Base-by-base conservation (phyloP, 1,139 yeast species). In the Nakaseomyces nivariensis region DNA sequence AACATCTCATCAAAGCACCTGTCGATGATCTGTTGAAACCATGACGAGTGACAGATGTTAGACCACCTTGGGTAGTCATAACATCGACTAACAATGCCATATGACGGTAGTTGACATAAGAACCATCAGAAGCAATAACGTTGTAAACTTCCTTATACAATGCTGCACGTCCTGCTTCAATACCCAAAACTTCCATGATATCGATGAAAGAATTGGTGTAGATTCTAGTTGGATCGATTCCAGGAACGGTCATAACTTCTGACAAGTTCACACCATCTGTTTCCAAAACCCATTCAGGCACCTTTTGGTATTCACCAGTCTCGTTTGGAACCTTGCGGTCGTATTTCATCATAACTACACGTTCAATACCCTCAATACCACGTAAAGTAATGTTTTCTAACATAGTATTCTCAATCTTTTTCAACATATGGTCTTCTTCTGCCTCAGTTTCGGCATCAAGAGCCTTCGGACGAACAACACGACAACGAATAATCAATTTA, bases 121-220 rank as follows among this genome's bases (percentile, higher is more conserved):
- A 90, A 85, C 98, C 98, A 77, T 92, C 98, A 63, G 95, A 94
- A 3, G 97, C 97, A 78, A 94, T 88, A 61, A 94, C 98, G 64
- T 92, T 92, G 72, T 87, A 81, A 63, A 94, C 88, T 73, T 94
- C 98, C 66, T 83, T 85, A 73, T 82, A 92, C 62, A 94, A 75
- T 1, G 98, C 96, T 51, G 92, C 79, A 70, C 98, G 82, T 34
- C 98, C 95, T 43, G 99, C 99, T 69, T 94, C 99, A 65, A 94
- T 94, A 76, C 99, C 99, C 62, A 94, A 75, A 17, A 92, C 98
- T 51, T 90, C 85, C 69, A 92, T 78, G 59, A 94, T 82, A 70
- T 94, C 99, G 62, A 94, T 95, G 68, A 94, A 94, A 54, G 96
- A 90, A 71, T 94, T 94, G 45, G 97, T 89, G 70, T 89, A 89